Base-by-base conservation (phyloP, 2,329 filamentous ascomycete genomes). In the Fusarium albosuccineum region DNA sequence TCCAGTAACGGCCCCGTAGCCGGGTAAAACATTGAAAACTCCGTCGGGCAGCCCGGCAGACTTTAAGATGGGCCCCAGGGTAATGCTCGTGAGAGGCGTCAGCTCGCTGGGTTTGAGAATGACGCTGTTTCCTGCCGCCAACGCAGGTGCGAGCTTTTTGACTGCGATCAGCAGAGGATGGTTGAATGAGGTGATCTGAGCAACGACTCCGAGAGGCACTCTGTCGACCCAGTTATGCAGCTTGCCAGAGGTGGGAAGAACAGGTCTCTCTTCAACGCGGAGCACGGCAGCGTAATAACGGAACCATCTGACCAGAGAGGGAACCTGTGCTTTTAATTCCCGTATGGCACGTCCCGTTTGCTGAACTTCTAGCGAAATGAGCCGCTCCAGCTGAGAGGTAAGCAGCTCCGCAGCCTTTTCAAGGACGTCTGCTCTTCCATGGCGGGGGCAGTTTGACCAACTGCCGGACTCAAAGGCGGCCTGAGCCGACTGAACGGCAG, bases 321-420 rank as follows among this genome's bases (percentile, higher is more conserved):
- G 86, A 6, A 91, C 86, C 74, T 92, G 91, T 1, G 90, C 89
- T 49, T 84, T 82, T 89, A 93, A 91, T 75, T 92, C 91, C 27
- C 90, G 87, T 29, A 90, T 81, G 0, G 87, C 87, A 1, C 90
- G 87, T 3, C 91, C 91, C 0, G 90, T 93, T 75, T 92, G 90
- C 34, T 76, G 80, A 8, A 91, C 88, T 75, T 93, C 91, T 5
- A 91, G 81, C 9, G 80, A 76, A 50, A 92, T 89, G 39, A 92
- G 82, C 1, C 79, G 75, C 0, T 85, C 82, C 1, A 92, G 80
- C 8, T 83, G 79, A 0, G 75, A 74, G 2, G 82, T 80, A 4
- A 92, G 81, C 0, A 90, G 80, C 1, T 76, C 73, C 0, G 89
- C 89, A 9, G 86, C 85, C 53, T 80, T 85, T 53, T 91, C 88